Conservation (phyloP, 1,284 basidiomycete genomes). For the Heterobasidion parviporum region DNA sequence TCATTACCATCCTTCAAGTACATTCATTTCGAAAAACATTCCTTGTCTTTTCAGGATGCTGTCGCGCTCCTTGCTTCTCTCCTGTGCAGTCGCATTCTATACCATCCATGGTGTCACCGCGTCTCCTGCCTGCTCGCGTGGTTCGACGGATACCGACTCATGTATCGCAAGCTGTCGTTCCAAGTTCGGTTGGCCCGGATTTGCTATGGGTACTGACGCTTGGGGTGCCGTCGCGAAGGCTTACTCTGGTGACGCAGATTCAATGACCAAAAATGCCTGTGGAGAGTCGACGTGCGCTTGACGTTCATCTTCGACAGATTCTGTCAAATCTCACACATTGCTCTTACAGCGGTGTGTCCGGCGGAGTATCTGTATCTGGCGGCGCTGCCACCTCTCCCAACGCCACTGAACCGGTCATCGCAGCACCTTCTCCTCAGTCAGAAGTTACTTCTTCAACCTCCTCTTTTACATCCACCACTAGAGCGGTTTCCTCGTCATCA, state of each 20-base stretch:
- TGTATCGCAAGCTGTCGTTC: conserved; percentile 36
- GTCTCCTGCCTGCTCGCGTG: conserved; percentile 39
- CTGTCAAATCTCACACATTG: not conserved
- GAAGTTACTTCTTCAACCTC: conserved; percentile 1
- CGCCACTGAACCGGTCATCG: conserved; percentile 2
- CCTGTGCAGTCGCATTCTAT: conserved; percentile 30
- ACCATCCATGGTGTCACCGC: conserved; percentile 24
- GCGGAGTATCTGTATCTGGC: not conserved
- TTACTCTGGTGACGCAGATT: not conserved
- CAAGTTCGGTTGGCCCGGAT: conserved; percentile 45
- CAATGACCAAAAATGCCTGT: conserved; percentile 4
- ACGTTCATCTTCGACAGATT: not conserved
- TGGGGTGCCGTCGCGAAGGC: conserved; percentile 28
- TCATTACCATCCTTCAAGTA: conserved; percentile 8
- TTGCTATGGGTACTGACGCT: conserved; percentile 38
- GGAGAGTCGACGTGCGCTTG: not conserved
- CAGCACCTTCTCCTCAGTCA: conserved; percentile 3
- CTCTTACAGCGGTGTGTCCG: not conserved
- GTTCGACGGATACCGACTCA: conserved; percentile 24
- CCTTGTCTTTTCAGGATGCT: conserved; percentile 27
- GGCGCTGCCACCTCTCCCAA: conserved; percentile 3
- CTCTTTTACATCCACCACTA: not conserved
- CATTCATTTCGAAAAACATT: conserved; percentile 12
- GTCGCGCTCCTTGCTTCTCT: conserved; percentile 29
- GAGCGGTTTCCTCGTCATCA: too few relatives aligned